These are phyloP conservation scores for Gleditsia sinensis DNA, from an alignment of 306 rosid species.

Conservation along the genomic window DNA sequence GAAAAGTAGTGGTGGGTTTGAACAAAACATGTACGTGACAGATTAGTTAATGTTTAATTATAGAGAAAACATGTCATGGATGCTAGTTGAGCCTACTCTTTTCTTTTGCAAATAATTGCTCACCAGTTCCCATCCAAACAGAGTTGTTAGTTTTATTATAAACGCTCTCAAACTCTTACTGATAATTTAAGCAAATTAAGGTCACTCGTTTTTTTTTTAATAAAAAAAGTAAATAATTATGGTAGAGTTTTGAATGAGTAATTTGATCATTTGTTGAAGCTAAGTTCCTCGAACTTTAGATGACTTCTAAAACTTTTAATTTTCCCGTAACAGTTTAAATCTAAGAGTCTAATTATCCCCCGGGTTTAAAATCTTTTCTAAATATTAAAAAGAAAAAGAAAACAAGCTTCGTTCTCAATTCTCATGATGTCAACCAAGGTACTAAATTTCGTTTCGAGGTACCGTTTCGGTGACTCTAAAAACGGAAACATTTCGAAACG, in stretches of 20 bases:
- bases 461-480: too few species aligned
- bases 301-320: not conserved
- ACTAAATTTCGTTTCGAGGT: too few species aligned
- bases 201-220: not conserved
- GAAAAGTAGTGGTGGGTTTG: not conserved
- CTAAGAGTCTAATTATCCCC: too few species aligned
- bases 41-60: constrained; percentile 19
- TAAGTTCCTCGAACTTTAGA: constrained; percentile 9
- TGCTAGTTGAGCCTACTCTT: constrained; percentile 36
- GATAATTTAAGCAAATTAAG: not conserved
- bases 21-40: not conserved
- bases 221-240: too few species aligned
- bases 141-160: not conserved
- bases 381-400: too few species aligned
- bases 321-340: not conserved
- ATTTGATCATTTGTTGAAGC: constrained; percentile 3
- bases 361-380: too few species aligned
- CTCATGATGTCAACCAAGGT: too few species aligned
- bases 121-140: constrained; percentile 26
- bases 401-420: not conserved
- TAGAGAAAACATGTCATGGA: constrained; percentile 9
- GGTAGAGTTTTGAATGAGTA: constrained; percentile 8
- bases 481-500: too few species aligned
- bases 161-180: too few species aligned
- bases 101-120: not conserved